These are phyloP conservation scores for Pyrenochaeta sp. DNA, from an alignment of 2,329 filamentous ascomycete species.

Conservation along the genomic window DNA sequence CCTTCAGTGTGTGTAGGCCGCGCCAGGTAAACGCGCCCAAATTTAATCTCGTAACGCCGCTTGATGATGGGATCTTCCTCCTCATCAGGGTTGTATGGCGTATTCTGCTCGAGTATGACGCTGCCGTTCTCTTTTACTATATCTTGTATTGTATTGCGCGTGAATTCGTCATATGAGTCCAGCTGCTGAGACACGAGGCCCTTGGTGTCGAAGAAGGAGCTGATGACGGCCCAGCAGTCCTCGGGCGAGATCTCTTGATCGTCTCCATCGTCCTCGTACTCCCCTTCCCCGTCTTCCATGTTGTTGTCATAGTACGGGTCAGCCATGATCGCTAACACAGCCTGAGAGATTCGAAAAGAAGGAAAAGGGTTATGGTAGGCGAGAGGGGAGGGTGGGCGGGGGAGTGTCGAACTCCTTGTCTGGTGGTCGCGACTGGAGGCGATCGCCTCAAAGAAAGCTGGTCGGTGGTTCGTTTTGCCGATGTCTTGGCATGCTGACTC, in stretches of 20 bases:
- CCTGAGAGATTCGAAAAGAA: slow-evolving; percentile 6
- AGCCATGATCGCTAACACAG: slow-evolving; percentile 54
- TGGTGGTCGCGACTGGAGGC: slow-evolving; percentile 29
- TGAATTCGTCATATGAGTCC: slow-evolving; percentile 98
- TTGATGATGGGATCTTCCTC: slow-evolving; percentile 76
- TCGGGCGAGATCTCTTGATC: slow-evolving; percentile 85
- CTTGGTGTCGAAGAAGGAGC: slow-evolving; percentile 95
- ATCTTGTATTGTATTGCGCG: slow-evolving; percentile 91
- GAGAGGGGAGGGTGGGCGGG: slow-evolving; percentile 4
- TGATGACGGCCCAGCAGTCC: slow-evolving; percentile 98
- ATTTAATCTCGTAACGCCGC: slow-evolving; percentile 93
- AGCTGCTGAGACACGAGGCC: slow-evolving; percentile 97
- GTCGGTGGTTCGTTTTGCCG: slow-evolving; percentile 12
- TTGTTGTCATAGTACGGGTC: slow-evolving; percentile 72
- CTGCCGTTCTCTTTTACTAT: slow-evolving; percentile 91
- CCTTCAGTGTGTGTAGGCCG: slow-evolving; percentile 92
- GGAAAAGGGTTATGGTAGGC: slow-evolving; percentile 11
- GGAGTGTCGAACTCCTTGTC: slow-evolving; percentile 28
- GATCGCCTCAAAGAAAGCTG: slow-evolving; percentile 31
- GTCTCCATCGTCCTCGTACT: slow-evolving; percentile 65
- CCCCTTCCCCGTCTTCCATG: slow-evolving; percentile 68
- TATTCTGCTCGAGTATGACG: slow-evolving; percentile 92
- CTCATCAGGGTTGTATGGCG: slow-evolving; percentile 77
- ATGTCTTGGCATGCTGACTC: slow-evolving; percentile 3
- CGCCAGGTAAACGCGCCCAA: slow-evolving; percentile 87